Evolutionary conservation across 73 alveolate genomes (phyloP), one percentile per base, ranked within the genome.

Genomic region (Paramecium sexaurelia): DNA sequence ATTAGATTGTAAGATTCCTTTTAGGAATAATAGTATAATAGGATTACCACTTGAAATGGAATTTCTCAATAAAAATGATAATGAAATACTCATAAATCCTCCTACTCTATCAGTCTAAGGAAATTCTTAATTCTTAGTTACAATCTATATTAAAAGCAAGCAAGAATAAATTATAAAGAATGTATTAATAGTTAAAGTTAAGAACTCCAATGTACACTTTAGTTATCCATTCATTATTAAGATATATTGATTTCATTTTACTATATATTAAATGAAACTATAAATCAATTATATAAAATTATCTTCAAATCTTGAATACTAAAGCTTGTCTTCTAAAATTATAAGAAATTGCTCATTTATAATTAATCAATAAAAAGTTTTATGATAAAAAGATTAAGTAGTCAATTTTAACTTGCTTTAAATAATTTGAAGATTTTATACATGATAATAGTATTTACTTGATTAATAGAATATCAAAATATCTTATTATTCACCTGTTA

Each of bases 1-100:
- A 41, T 47, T 55, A 41, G 94, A 88, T 71, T 88, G 94, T 43
- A 88, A 88, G 29, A 88, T 88, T 6, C 89, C 94, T 2, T 88
- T 88, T 22, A 88, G 40, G 51, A 88, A 88, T 43, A 88, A 78
- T 78, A 41, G 90, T 33, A 9, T 9, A 3, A 41, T 39, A 5
- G 43, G 73, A 78, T 45, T 78, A 40, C 73, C 73, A 13, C 29
- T 78, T 20, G 90, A 78, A 33, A 24, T 37, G 29, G 90, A 78
- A 24, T 78, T 78, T 43, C 43, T 78, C 7, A 45, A 41, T 40
- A 45, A 26, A 24, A 78, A 32, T 41, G 68, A 78, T 24, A 37
- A 37, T 71, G 90, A 78, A 78, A 29, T 78, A 78, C 26, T 43
- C 4, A 45, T 78, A 8, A 29, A 78, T 22, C 90, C 90, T 3